phyloP scores from a whole-genome alignment of 1,139 yeast species.

The Meyerozyma athensensis region DNA sequence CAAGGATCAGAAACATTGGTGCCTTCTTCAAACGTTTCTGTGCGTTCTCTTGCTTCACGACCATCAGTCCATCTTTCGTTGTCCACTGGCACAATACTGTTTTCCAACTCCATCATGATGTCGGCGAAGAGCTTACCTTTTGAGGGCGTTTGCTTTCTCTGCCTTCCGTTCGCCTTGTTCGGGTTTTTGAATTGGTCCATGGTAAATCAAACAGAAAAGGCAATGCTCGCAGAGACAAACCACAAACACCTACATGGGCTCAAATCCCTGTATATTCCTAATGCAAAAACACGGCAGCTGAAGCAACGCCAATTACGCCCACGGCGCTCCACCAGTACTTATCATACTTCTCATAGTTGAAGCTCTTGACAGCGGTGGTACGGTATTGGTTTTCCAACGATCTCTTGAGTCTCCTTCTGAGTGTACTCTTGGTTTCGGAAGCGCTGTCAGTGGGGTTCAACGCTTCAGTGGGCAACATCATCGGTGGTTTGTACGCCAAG shows the following conservation, averaged over 20 bases:
- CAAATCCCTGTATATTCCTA: constrained; percentile 2
- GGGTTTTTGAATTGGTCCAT: no score
- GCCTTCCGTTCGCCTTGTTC: neutral
- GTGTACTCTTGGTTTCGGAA: constrained; percentile 31
- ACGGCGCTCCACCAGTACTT: constrained; percentile 43
- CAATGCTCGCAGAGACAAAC: no score
- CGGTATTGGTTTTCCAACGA: constrained; percentile 74
- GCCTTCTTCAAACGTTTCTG: no score
- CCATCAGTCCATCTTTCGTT: no score
- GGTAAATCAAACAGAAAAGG: no score
- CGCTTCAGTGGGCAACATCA: constrained; percentile 91
- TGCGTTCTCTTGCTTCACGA: no score
- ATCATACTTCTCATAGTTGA: constrained; percentile 39
- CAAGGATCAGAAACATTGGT: no score
- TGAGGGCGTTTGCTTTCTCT: neutral
- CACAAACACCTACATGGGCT: neutral
- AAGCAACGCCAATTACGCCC: constrained; percentile 19
- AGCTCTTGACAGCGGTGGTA: constrained; percentile 63
- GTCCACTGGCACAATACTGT: no score
- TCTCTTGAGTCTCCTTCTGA: constrained; percentile 52
- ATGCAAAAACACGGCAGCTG: constrained; percentile 11
- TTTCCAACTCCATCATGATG: no score
- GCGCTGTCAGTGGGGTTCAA: constrained; percentile 72
- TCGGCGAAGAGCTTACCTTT: no score
- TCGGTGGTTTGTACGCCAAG: constrained; percentile 87